A percentile compares a stretch with the other conserved stretches of the same genome.
phyloP scores from a whole-genome alignment of 306 rosid genomes.

The Glycyrrhiza uralensis region DNA sequence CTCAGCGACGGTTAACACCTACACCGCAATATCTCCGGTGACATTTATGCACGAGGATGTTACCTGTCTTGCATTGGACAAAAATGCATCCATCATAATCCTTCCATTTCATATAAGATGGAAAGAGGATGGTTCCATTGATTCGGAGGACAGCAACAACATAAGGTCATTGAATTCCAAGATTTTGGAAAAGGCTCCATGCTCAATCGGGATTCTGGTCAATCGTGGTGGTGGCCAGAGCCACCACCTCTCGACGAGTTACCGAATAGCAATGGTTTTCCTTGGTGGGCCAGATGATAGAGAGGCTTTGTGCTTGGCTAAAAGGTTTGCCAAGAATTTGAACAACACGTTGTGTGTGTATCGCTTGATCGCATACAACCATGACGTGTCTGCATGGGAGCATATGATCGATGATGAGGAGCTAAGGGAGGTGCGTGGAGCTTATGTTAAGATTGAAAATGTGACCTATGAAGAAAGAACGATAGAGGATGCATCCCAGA shows the following conservation, averaged over 20 bases:
- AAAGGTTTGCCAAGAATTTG: neutral
- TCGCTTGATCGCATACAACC: neutral
- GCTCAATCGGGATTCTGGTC: neutral
- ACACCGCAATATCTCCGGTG: neutral
- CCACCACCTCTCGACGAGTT: no score
- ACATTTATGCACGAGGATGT: neutral
- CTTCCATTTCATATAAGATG: neutral
- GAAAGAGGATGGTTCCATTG: neutral
- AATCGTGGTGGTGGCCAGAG: no score
- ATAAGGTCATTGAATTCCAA: neutral
- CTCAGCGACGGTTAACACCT: neutral
- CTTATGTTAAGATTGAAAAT: neutral
- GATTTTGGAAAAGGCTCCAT: neutral
- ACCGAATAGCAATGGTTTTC: neutral
- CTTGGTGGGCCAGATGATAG: neutral
- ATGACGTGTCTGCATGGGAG: neutral
- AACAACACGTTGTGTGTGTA: neutral
- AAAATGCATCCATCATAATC: neutral
- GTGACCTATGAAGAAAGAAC: neutral
- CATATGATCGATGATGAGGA: neutral
- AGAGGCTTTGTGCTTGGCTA: slow-evolving; percentile 2
- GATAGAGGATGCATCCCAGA: neutral
- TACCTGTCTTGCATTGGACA: neutral
- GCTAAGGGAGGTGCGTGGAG: neutral
- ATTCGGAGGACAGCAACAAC: neutral